Evolutionary conservation across 169 alveolate species (phyloP).

Genomic region (Cryptosporidium felis): DNA sequence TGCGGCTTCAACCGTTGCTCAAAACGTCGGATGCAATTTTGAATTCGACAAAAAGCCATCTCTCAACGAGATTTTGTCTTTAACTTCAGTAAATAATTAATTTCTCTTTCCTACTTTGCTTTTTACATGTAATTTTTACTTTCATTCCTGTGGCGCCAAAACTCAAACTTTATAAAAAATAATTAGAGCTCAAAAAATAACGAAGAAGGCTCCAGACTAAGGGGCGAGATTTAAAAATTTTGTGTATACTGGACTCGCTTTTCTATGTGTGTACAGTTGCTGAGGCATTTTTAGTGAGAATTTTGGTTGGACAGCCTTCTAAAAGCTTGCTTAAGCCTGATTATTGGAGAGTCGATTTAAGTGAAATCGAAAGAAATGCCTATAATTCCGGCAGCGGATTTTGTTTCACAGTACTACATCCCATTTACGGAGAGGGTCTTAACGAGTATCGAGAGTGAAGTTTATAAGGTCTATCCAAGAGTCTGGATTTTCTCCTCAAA

Average conservation of each 20-base stretch:
- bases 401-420: slow-evolving; percentile 49
- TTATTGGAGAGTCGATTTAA: not conserved
- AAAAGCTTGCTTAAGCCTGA: not conserved
- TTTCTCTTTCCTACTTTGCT: not conserved
- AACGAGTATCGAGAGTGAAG: not conserved
- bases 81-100: not conserved
- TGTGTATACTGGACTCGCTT: no score
- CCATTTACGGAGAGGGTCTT: slow-evolving; percentile 25
- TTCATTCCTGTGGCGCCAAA: slow-evolving; percentile 10
- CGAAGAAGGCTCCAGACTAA: not conserved
- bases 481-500: slow-evolving; percentile 64
- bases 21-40: slow-evolving; percentile 42
- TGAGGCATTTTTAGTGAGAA: no score
- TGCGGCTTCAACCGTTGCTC: slow-evolving; percentile 58
- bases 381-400: slow-evolving; percentile 48
- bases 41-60: slow-evolving; percentile 7
- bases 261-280: no score
- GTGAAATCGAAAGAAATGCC: slow-evolving; percentile 34
- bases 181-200: slow-evolving; percentile 5
- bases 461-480: slow-evolving; percentile 11
- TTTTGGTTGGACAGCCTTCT: no score
- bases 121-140: slow-evolving; percentile 11
- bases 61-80: not conserved
- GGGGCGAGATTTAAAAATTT: no score
- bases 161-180: not conserved